Base-by-base conservation (phyloP, 139 green algal genomes). In the Desmodesmus armatus region DNA sequence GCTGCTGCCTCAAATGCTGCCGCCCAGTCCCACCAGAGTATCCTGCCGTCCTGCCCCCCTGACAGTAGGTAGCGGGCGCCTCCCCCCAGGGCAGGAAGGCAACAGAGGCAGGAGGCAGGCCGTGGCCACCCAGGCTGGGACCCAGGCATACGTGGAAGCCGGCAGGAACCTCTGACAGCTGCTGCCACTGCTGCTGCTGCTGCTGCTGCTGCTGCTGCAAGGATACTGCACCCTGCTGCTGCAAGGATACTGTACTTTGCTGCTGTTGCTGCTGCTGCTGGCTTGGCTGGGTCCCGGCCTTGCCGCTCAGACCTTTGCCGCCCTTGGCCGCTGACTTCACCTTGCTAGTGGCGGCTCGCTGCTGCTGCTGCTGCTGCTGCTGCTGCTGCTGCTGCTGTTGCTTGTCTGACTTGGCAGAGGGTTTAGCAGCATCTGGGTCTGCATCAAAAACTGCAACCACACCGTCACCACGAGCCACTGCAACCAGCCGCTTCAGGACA, bases 361-460 rank as follows among this genome's bases (percentile, higher is more conserved):
- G n/a, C n/a, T n/a, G n/a, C n/a, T 69, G 21, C 19, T 27, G 33
- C 25, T 11, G 60, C 29, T 35, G 6, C 25, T 69, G 60, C 47
- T 66, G 73, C 41, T 43, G 43, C 47, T 65, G 41, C 31, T 43
- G n/a, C 29, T 69, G 74, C 31, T 31, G 49, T 31, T 41, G 33
- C 7, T 33, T 27, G 7, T 11, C n/a, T 39, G n/a, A 39, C 35
- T n/a, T 9, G 21, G 25, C n/a, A 25, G 43, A 19, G n/a, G 27
- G 63, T 41, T 75, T 75, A 11, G 67, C n/a, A n/a, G n/a, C 67
- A 51, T 80, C 49, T 6, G 47, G 31, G 55, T 80, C 73, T 33
- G 73, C 73, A 49, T 80, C 73, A 69, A 80, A 80, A 2, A 80
- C 73, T 23, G 73, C 73, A 51, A 80, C 55, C 3, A 80, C 33